Evolutionary conservation across 1,139 yeast species (phyloP).

Genomic region (Debaryomyces sp.): DNA sequence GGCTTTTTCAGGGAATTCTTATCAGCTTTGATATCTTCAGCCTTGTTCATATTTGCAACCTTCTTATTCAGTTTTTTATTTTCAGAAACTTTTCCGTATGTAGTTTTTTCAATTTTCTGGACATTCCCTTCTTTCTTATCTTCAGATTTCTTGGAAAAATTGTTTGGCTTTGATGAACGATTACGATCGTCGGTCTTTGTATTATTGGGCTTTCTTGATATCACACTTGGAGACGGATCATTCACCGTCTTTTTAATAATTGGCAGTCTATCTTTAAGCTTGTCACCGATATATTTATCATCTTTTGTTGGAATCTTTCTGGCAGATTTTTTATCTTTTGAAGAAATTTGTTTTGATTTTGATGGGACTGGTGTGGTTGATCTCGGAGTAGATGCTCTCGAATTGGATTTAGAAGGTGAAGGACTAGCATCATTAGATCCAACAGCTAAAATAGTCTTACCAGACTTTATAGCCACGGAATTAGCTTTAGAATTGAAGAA

Average conservation of each 20-base stretch:
- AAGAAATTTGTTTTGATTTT: not conserved
- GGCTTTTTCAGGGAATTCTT: not conserved
- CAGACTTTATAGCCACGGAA: conserved; percentile 39
- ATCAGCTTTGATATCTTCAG: not conserved
- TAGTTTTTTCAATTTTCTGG: not conserved
- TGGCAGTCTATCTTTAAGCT: not conserved
- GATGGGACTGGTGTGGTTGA: conserved; percentile 5
- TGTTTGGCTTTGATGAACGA: not conserved
- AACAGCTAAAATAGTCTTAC: conserved; percentile 46
- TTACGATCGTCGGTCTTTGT: not conserved
- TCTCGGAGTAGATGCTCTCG: conserved; percentile 10
- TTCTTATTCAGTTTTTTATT: not conserved
- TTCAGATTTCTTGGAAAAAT: not conserved
- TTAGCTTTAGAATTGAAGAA: conserved; percentile 37
- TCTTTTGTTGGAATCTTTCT: not conserved
- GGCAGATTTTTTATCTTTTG: not conserved
- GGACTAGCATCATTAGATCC: conserved; percentile 29
- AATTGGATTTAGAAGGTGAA: conserved; percentile 7
- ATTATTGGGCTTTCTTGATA: not conserved
- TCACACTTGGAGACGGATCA: not conserved
- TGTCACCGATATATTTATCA: not conserved
- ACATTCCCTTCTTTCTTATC: not conserved
- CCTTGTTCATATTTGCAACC: not conserved
- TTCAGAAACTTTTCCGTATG: not conserved
- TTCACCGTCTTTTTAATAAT: not conserved